Base-by-base conservation (phyloP, 257 asterid species). In the Vinca minor region DNA sequence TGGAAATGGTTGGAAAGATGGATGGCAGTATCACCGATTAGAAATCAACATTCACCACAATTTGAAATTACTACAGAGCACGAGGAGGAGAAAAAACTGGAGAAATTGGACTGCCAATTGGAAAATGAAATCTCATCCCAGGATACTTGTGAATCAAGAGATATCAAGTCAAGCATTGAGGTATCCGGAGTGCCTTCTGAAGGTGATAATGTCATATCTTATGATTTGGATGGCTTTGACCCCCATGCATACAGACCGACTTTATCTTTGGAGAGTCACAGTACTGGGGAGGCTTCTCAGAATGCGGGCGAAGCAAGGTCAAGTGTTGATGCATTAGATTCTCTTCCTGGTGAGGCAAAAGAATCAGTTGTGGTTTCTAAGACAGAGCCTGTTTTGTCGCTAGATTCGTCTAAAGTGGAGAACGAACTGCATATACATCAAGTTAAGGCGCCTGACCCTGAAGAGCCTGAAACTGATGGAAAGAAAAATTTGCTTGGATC, bases 1-100 rank as follows among this genome's bases (percentile, higher is more conserved):
- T 93, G 99, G 99, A 77, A 73, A 77, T 93, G 99, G 99, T 76
- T 93, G 61, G 97, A 87, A 81, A 80, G 96, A 70, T 89, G 99
- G 99, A 87, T 87, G 85, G 65, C 96, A 53, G 89, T 71, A 69
- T 79, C 96, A 69, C 73, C 92, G 0, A 77, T 73, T 49, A 79
- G 76, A 71, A 65, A 58, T 21, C 82, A 81, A 50, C 78, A 62
- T 68, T 75, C 72, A 42, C 76, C 50, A 15, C 50, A 46, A 31
- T 31, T 50, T 4, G 77, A 47, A 57, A 47, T 50, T 25, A 8
- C 62, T 60, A 45, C 35, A 3, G 78, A 67, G 44, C 71, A 36
- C n/a, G n/a, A n/a, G 69, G 62, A 53, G 41, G 46, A 49, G 66
- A 64, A 55, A 28, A 65, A 15, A 46, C 23, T 41, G 8, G 74